Conservation (phyloP, 1,284 basidiomycete genomes). For the Cystobasidium pallidum region DNA sequence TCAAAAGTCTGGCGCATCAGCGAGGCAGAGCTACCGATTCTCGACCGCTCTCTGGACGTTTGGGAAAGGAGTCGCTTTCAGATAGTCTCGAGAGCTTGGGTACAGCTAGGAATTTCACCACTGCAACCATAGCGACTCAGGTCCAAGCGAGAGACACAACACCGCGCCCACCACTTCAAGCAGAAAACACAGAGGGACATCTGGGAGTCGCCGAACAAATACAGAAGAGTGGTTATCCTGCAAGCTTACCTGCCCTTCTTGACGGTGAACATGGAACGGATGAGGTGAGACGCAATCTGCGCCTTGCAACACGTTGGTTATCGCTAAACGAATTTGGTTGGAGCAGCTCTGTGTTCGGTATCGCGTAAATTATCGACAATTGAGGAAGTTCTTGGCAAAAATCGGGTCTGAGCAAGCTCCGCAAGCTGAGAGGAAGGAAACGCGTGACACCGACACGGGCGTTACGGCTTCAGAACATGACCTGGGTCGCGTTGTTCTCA, state of each 20-base stretch:
- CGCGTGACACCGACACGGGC: not conserved
- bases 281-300: slow-evolving; percentile 45
- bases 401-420: slow-evolving; percentile 10
- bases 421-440: not conserved
- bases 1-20: not conserved
- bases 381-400: slow-evolving; percentile 23
- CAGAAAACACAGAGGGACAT: not conserved
- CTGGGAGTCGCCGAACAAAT: slow-evolving; percentile 11
- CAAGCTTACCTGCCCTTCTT: slow-evolving; percentile 46
- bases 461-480: slow-evolving; percentile 20
- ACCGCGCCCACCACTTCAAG: slow-evolving; percentile 13
- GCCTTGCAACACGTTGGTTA: not conserved
- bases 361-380: slow-evolving; percentile 26
- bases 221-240: slow-evolving; percentile 46
- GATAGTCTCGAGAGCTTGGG: slow-evolving; percentile 19
- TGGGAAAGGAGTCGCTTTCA: slow-evolving; percentile 7
- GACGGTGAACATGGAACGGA: slow-evolving; percentile 52
- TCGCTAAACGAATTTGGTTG: not conserved
- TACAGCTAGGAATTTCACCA: slow-evolving; percentile 8
- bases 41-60: slow-evolving; percentile 25
- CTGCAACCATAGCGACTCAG: not conserved
- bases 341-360: slow-evolving; percentile 42
- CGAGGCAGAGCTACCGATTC: slow-evolving; percentile 22
- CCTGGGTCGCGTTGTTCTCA: slow-evolving; percentile 28
- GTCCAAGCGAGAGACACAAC: slow-evolving; percentile 9